These are phyloP conservation scores for Flaveria ramosissima DNA, from an alignment of 129 eudicot genomes.

Conservation along the genomic window DNA sequence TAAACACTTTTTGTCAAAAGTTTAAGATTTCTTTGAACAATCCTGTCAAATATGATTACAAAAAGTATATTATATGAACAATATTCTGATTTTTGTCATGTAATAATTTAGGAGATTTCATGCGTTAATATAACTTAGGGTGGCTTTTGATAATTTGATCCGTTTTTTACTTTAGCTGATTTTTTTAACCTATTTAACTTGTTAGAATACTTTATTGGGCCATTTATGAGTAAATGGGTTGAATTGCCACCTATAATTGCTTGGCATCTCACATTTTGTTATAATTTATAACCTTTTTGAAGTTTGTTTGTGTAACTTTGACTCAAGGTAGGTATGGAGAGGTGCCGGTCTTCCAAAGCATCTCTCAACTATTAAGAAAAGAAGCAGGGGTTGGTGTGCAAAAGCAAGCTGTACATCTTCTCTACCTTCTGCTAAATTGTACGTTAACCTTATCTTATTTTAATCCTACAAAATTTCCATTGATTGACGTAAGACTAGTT, in stretches of 20 bases:
- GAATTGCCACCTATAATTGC: neutral
- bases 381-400: constrained; percentile 68
- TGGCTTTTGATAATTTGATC: neutral
- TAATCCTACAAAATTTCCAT: neutral
- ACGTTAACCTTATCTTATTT: constrained; percentile 31
- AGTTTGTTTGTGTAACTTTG: constrained; percentile 6
- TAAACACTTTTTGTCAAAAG: neutral
- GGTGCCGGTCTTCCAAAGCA: constrained; percentile 46
- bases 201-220: neutral
- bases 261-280: constrained; percentile 2
- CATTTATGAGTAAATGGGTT: neutral
- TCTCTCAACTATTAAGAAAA: constrained; percentile 63
- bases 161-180: neutral
- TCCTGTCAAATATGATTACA: constrained; percentile 4
- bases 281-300: constrained; percentile 1
- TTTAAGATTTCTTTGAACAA: neutral
- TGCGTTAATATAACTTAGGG: neutral
- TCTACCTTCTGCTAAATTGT: constrained; percentile 82
- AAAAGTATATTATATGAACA: neutral
- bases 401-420: constrained; percentile 66
- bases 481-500: constrained; percentile 5
- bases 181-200: neutral
- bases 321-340: constrained; percentile 60
- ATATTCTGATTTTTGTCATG: neutral
- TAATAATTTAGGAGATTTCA: neutral